Evolutionary conservation across 2,329 filamentous ascomycete genomes (phyloP).

Genomic region (Cucurbitaria berberidis): DNA sequence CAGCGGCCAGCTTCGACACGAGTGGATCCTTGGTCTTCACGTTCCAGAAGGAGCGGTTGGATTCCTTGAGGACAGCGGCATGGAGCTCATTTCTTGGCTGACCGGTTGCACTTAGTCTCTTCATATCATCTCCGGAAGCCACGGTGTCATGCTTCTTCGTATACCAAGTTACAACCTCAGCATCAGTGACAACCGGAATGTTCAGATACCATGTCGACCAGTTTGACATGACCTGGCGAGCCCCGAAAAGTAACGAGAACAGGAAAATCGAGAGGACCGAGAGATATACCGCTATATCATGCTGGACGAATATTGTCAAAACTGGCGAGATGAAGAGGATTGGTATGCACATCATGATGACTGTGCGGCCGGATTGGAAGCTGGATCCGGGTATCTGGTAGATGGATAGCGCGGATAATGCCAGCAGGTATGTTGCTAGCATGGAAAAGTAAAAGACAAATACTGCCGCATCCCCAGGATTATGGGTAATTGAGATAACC

Average conservation of each 20-base stretch:
- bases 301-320: constrained; percentile 56
- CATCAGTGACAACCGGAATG: constrained; percentile 53
- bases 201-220: constrained; percentile 62
- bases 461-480: constrained; percentile 55
- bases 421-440: neutral
- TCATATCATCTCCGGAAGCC: constrained; percentile 8
- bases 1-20: constrained; percentile 54
- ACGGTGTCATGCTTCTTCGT: constrained; percentile 3
- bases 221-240: constrained; percentile 57
- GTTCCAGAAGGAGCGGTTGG: constrained; percentile 47
- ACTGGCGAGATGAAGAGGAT: constrained; percentile 61
- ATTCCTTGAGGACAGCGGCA: constrained; percentile 51
- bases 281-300: constrained; percentile 62
- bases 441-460: constrained; percentile 53
- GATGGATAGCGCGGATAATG: constrained; percentile 46
- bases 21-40: constrained; percentile 50
- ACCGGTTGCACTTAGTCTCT: constrained; percentile 31
- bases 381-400: constrained; percentile 55
- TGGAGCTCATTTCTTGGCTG: constrained; percentile 47
- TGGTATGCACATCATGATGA: constrained; percentile 60
- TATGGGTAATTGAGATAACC: constrained; percentile 51
- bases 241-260: constrained; percentile 54
- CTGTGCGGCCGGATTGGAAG: constrained; percentile 59
- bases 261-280: constrained; percentile 59
- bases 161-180: constrained; percentile 55